Evolutionary conservation across 495 filamentous ascomycete species (phyloP).

Genomic region (Podospora pseudopauciseta): DNA sequence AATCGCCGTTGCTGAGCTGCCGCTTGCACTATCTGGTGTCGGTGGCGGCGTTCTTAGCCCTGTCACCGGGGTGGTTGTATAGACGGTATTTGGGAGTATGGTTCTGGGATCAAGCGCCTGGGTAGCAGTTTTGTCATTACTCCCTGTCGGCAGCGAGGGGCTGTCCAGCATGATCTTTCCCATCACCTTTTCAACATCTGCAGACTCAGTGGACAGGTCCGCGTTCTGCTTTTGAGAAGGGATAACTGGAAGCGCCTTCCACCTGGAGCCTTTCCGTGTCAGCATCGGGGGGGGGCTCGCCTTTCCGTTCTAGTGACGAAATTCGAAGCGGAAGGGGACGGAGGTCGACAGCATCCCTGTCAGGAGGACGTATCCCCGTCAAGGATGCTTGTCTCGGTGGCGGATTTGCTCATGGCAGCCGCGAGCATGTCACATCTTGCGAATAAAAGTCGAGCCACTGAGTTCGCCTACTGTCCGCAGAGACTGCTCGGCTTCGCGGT

Average conservation of each 20-base stretch:
- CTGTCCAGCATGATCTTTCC: slow-evolving; percentile 5
- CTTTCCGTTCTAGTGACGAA: slow-evolving; percentile 15
- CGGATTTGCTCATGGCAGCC: background rate
- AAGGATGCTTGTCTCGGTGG: background rate
- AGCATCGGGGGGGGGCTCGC: background rate
- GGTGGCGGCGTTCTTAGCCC: slow-evolving; percentile 14
- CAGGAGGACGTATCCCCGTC: background rate
- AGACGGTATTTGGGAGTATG: background rate
- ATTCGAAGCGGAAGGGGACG: slow-evolving; percentile 24
- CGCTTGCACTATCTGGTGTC: slow-evolving; percentile 21
- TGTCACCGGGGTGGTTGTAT: background rate
- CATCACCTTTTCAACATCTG: background rate
- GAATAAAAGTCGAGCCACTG: slow-evolving; percentile 36
- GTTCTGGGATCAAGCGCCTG: background rate
- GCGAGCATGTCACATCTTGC: background rate
- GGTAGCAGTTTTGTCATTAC: background rate
- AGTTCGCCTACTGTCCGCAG: slow-evolving; percentile 29
- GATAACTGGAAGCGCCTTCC: slow-evolving; percentile 25
- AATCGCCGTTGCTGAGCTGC: slow-evolving; percentile 1
- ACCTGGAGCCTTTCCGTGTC: slow-evolving; percentile 20
- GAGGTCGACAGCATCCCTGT: slow-evolving; percentile 3
- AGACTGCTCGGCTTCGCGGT: slow-evolving; percentile 13
- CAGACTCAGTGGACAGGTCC: background rate
- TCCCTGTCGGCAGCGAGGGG: background rate
- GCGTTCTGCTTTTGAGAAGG: background rate